Conservation (phyloP, 768 basidiomycete genomes). For the Chalciporus pseudorubinellus region DNA sequence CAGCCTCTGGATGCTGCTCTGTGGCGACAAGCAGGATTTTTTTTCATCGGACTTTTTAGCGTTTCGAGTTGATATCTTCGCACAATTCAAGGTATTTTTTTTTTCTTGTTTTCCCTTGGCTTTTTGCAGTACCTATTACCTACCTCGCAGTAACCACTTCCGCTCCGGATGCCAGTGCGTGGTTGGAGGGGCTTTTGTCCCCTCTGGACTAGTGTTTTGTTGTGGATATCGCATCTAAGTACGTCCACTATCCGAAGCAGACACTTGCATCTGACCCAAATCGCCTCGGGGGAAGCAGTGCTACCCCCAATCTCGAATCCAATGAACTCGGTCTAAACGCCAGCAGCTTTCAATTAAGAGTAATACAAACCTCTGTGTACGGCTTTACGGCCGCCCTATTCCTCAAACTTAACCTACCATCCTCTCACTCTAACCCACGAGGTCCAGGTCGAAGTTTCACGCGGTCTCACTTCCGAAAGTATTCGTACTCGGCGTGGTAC, state of each 20-base stretch:
- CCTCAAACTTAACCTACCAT: not conserved
- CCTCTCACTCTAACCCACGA: slow-evolving; percentile 12
- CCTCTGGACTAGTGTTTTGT: not conserved
- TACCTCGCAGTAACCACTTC: too few species aligned
- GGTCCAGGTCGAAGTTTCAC: not conserved
- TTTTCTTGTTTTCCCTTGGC: not conserved
- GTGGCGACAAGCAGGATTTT: not conserved
- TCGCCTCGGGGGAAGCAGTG: not conserved
- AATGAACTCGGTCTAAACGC: not conserved
- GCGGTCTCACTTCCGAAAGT: slow-evolving; percentile 4
- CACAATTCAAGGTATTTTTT: not conserved
- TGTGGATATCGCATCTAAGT: not conserved
- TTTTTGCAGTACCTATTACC: too few species aligned
- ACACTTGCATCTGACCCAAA: not conserved
- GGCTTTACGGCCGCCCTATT: not conserved
- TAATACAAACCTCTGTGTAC: not conserved
- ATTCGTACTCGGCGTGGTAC: not conserved
- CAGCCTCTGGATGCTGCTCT: not conserved
- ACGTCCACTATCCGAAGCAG: not conserved
- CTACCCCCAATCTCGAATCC: not conserved
- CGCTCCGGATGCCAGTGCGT: too few species aligned
- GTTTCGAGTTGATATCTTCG: not conserved
- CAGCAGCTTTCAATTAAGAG: not conserved
- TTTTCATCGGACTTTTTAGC: not conserved
- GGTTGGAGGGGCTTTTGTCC: not conserved